Percentiles rank a stretch among this genome's conserved stretches.
Conservation (phyloP, 2,329 filamentous ascomycete genomes). For the Neonectria punicea region DNA sequence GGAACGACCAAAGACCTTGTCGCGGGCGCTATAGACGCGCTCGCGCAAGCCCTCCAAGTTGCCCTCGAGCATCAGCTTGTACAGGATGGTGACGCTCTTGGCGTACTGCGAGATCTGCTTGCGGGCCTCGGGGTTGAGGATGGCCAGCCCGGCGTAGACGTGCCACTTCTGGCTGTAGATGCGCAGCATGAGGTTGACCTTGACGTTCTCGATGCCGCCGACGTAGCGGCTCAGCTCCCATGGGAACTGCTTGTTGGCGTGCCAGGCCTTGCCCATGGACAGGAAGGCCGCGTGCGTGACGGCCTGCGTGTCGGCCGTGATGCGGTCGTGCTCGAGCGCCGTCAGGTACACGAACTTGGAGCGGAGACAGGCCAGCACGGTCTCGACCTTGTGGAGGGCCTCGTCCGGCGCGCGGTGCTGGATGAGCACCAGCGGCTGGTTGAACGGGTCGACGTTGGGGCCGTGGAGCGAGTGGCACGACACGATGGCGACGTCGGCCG, state of each 20-base stretch:
- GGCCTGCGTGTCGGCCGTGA: slow-evolving; percentile 97
- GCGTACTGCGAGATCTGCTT: slow-evolving; percentile 96
- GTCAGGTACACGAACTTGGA: slow-evolving; percentile 91
- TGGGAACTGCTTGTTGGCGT: slow-evolving; percentile 92
- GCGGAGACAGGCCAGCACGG: slow-evolving; percentile 82
- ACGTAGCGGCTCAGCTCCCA: slow-evolving; percentile 98
- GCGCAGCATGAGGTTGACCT: slow-evolving; percentile 96
- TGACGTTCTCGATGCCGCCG: slow-evolving; percentile 98
- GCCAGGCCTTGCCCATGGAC: slow-evolving; percentile 98
- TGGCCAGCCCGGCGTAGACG: slow-evolving; percentile 96
- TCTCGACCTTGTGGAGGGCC: slow-evolving; percentile 81
- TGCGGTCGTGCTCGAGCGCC: slow-evolving; percentile 90
- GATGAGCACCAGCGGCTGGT: slow-evolving; percentile 93
- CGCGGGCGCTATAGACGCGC: slow-evolving; percentile 72
- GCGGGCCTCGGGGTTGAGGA: slow-evolving; percentile 92
- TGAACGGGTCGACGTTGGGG: slow-evolving; percentile 85
- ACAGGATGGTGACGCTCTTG: slow-evolving; percentile 89
- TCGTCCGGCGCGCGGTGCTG: slow-evolving; percentile 86
- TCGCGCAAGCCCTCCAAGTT: slow-evolving; percentile 77
- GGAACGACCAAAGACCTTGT: slow-evolving; percentile 81
- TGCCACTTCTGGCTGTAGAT: slow-evolving; percentile 99
- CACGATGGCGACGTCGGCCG: slow-evolving; percentile 88
- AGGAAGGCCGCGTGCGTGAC: slow-evolving; percentile 98
- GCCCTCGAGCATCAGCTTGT: slow-evolving; percentile 95
- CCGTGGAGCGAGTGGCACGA: slow-evolving; percentile 98